Evolutionary conservation across 176 grass and related monocot species (phyloP).

Genomic region (Panicum miliaceum): DNA sequence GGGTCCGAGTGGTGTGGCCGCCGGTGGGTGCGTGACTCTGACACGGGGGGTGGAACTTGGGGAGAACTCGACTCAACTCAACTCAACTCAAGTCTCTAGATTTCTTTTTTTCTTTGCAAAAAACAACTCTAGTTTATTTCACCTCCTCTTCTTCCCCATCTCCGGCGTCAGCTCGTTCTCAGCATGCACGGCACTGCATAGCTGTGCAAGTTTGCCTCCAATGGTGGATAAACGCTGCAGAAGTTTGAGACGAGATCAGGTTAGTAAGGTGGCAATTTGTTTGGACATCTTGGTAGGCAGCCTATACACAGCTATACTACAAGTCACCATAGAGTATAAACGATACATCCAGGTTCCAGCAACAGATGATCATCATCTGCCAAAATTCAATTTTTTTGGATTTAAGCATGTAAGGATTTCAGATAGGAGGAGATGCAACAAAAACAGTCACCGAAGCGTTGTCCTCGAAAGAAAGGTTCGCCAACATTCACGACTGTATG

Average conservation of each 20-base stretch:
- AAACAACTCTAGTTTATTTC: too few relatives aligned
- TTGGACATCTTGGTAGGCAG: neutral
- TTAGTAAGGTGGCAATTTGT: neutral
- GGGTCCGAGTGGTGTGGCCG: too few relatives aligned
- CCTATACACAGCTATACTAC: neutral
- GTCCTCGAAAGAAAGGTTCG: neutral
- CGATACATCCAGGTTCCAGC: neutral
- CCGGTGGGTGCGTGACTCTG: too few relatives aligned
- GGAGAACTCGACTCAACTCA: too few relatives aligned
- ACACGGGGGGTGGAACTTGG: too few relatives aligned
- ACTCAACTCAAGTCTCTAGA: too few relatives aligned
- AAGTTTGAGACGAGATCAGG: neutral
- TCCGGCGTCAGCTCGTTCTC: too few relatives aligned
- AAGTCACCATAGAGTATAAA: neutral
- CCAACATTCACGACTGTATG: conserved; percentile 26
- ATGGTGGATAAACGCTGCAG: neutral
- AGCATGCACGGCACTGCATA: too few relatives aligned
- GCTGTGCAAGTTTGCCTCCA: too few relatives aligned
- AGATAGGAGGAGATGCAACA: neutral
- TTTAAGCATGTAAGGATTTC: neutral
- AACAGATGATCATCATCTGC: neutral
- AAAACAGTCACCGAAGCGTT: neutral
- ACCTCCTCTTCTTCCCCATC: too few relatives aligned
- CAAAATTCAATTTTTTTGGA: too few relatives aligned
- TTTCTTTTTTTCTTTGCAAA: too few relatives aligned